Conservation (phyloP, 2,329 filamentous ascomycete genomes). For the Fonsecaea multimorphosa region DNA sequence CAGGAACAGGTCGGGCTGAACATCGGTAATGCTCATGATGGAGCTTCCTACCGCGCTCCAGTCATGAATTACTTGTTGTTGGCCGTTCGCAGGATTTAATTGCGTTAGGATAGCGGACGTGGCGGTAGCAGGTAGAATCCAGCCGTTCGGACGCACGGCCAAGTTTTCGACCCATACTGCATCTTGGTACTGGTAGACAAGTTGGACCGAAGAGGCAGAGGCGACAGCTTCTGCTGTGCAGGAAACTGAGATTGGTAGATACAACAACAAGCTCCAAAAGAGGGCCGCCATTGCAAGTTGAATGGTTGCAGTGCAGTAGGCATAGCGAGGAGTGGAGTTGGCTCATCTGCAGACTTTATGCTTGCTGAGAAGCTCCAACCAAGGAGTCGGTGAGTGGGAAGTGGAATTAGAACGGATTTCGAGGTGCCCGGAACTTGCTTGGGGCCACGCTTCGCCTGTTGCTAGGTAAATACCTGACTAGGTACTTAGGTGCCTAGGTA, state of each 20-base stretch:
- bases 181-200: neutral
- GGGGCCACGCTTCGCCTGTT: neutral
- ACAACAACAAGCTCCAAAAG: neutral
- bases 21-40: conserved; percentile 1
- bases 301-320: neutral
- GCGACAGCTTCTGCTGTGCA: neutral
- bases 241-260: neutral
- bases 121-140: neutral
- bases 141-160: neutral
- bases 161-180: neutral
- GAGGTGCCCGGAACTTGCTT: neutral
- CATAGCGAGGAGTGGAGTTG: neutral
- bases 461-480: too few species aligned
- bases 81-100: neutral
- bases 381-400: neutral
- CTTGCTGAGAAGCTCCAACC: neutral
- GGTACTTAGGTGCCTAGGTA: too few species aligned
- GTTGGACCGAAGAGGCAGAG: neutral
- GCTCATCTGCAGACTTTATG: conserved; percentile 1
- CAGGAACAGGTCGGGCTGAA: neutral
- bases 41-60: neutral
- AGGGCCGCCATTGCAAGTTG: neutral
- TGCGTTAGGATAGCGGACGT: neutral
- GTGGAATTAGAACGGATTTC: neutral
- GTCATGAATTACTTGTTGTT: neutral